Conservation (phyloP, 768 basidiomycete species). For the Kwoniella bestiolae region DNA sequence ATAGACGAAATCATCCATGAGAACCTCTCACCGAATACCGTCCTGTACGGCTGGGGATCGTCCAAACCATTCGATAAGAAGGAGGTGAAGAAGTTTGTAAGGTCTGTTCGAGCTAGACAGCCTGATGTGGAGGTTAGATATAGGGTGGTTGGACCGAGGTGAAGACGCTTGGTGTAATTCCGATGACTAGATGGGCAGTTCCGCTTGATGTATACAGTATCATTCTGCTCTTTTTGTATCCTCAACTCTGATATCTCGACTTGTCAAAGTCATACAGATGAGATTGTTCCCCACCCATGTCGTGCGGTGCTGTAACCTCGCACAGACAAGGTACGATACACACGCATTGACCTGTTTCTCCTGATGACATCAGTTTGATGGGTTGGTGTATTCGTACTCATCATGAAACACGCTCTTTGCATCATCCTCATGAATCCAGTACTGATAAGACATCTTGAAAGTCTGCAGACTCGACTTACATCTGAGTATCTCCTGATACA, state of each 20-base stretch:
- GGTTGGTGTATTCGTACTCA: no score
- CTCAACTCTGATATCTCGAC: no score
- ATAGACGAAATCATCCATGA: conserved; percentile 7
- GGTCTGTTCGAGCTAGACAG: neutral
- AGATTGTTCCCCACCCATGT: no score
- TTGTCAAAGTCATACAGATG: no score
- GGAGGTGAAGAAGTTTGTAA: neutral
- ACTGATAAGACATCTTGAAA: no score
- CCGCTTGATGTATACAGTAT: no score
- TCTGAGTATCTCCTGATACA: neutral
- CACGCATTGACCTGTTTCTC: neutral
- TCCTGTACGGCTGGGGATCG: neutral
- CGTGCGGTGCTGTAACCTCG: neutral
- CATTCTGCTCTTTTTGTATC: no score
- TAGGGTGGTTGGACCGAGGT: neutral
- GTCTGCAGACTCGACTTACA: neutral
- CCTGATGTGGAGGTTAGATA: neutral
- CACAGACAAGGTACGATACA: neutral
- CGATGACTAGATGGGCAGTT: no score
- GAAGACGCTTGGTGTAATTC: neutral
- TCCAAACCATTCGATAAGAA: neutral
- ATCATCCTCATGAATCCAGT: no score
- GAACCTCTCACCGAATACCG: neutral
- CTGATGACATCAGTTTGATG: neutral
- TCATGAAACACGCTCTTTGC: no score